Percentiles rank a stretch among this genome's conserved stretches.
phyloP scores from a whole-genome alignment of 345 rosid species.

The Populus ilicifolia region DNA sequence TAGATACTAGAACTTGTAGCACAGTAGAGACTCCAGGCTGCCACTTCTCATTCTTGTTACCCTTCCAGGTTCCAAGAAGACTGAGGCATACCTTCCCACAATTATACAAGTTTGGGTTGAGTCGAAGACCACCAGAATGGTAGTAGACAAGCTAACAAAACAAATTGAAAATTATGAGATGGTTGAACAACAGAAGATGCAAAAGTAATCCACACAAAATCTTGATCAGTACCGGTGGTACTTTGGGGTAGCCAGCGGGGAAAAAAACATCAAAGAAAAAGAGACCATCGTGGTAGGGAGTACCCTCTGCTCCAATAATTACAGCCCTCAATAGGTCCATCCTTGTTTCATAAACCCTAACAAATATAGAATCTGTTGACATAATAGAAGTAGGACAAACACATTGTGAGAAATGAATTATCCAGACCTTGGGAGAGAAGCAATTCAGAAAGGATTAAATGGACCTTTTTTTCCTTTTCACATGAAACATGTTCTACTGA shows the following conservation, averaged over 20 bases:
- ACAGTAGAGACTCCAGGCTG: constrained; percentile 67
- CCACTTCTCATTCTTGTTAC: constrained; percentile 76
- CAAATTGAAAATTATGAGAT: constrained; percentile 14
- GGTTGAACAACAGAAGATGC: background rate
- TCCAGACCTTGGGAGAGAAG: background rate
- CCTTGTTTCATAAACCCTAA: constrained; percentile 83
- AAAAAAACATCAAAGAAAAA: constrained; percentile 87
- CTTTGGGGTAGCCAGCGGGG: constrained; percentile 65
- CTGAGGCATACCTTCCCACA: constrained; percentile 89
- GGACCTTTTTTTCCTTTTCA: too few relatives aligned
- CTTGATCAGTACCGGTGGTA: constrained; percentile 62
- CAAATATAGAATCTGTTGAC: constrained; percentile 70
- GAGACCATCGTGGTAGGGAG: constrained; percentile 95
- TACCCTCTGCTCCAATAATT: constrained; percentile 85
- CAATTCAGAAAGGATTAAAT: too few relatives aligned
- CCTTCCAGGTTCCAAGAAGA: constrained; percentile 91
- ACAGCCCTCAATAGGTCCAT: constrained; percentile 95
- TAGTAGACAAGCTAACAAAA: constrained; percentile 59
- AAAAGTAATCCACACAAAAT: constrained; percentile 1
- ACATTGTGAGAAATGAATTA: constrained; percentile 1
- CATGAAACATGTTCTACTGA: too few relatives aligned
- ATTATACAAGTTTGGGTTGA: constrained; percentile 75
- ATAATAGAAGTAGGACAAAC: constrained; percentile 3
- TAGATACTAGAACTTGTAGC: constrained; percentile 89
- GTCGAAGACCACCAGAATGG: constrained; percentile 77